A percentile compares a stretch with the other conserved stretches of the same genome.
phyloP scores from a whole-genome alignment of 352 stramenopile genomes.

The Hyaloperonospora brassicae region DNA sequence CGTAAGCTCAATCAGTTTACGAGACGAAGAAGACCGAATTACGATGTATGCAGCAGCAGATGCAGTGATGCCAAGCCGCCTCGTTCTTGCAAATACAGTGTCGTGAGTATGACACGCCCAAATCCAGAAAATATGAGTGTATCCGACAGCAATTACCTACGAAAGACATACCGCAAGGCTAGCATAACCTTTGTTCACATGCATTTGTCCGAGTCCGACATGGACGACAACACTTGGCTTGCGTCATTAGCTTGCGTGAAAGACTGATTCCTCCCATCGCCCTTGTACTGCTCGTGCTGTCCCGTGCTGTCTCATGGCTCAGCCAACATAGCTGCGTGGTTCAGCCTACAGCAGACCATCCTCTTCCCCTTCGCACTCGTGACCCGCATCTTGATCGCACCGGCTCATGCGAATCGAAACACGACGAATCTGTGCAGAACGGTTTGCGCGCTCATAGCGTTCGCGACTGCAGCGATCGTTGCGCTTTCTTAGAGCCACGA shows the following conservation, averaged over 20 bases:
- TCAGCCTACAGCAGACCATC: constrained; percentile 48
- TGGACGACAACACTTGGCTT: neutral
- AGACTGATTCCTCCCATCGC: too few species aligned
- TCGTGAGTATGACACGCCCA: too few species aligned
- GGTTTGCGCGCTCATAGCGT: constrained; percentile 48
- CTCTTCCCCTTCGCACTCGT: constrained; percentile 43
- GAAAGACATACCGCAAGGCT: too few species aligned
- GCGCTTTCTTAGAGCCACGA: constrained; percentile 51
- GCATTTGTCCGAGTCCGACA: constrained; percentile 11
- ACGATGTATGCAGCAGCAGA: too few species aligned
- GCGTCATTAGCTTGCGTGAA: too few species aligned
- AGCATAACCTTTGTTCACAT: neutral
- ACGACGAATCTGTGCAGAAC: constrained; percentile 59
- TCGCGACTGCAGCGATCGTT: constrained; percentile 48
- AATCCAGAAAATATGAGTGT: too few species aligned
- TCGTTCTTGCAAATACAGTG: too few species aligned
- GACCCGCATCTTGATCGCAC: constrained; percentile 31
- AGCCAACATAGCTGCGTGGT: too few species aligned
- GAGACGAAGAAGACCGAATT: constrained; percentile 16
- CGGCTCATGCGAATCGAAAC: constrained; percentile 70
- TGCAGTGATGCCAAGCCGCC: too few species aligned
- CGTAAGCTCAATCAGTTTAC: constrained; percentile 13
- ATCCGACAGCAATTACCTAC: too few species aligned
- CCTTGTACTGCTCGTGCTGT: too few species aligned
- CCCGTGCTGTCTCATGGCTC: constrained; percentile 2